phyloP scores from a whole-genome alignment of 1,139 yeast species.

The Magnusiomyces ingens region DNA sequence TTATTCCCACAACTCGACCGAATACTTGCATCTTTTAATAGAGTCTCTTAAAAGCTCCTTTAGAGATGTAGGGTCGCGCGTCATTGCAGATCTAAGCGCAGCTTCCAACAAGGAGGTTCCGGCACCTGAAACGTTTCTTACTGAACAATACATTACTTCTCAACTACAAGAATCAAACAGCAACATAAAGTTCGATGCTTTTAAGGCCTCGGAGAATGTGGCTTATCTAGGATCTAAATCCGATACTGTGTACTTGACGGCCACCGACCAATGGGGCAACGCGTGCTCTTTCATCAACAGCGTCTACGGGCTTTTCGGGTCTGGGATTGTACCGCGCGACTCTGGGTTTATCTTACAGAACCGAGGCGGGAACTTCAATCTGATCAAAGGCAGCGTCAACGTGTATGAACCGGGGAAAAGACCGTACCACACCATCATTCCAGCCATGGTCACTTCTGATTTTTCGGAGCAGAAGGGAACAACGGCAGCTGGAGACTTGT shows the following conservation, averaged over 20 bases:
- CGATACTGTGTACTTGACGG: constrained; percentile 73
- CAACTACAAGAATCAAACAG: constrained; percentile 34
- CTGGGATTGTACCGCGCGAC: constrained; percentile 60
- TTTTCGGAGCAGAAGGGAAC: constrained; percentile 15
- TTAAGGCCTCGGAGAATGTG: constrained; percentile 39
- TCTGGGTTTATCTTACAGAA: constrained; percentile 70
- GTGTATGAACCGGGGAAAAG: constrained; percentile 63
- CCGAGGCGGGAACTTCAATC: constrained; percentile 69
- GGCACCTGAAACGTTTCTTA: constrained; percentile 33
- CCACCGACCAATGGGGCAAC: constrained; percentile 63
- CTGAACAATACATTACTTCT: constrained; percentile 40
- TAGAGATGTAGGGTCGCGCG: constrained; percentile 45
- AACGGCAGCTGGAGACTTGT: constrained; percentile 36
- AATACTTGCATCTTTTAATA: constrained; percentile 59
- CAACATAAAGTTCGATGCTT: constrained; percentile 35
- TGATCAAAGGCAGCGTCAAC: constrained; percentile 52
- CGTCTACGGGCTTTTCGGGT: constrained; percentile 64
- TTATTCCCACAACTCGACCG: constrained; percentile 60
- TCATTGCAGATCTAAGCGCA: constrained; percentile 55
- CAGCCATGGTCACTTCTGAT: constrained; percentile 60
- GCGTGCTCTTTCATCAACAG: constrained; percentile 81
- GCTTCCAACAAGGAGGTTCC: constrained; percentile 36
- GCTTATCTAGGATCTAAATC: constrained; percentile 40
- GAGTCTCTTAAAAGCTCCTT: constrained; percentile 71
- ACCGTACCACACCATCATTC: constrained; percentile 80